These are phyloP conservation scores for Davidsoniella eucalypti DNA, from an alignment of 2,329 filamentous ascomycete species.

Conservation along the genomic window DNA sequence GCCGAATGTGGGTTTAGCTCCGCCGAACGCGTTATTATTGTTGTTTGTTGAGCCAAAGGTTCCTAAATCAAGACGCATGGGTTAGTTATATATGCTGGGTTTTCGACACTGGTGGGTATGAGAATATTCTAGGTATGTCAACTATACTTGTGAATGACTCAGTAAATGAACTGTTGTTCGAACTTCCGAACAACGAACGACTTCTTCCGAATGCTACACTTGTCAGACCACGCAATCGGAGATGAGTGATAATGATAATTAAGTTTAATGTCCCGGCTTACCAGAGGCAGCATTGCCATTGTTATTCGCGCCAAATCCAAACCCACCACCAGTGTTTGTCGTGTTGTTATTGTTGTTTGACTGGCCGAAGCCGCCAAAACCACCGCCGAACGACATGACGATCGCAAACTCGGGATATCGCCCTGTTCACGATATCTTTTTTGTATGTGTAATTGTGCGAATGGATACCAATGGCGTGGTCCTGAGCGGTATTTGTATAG, in stretches of 20 bases:
- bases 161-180: neutral
- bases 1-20: slow-evolving; percentile 36
- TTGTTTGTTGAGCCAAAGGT: slow-evolving; percentile 17
- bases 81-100: neutral
- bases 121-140: slow-evolving; percentile 2
- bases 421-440: too few relatives aligned
- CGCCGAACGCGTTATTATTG: slow-evolving; percentile 22
- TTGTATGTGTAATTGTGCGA: too few relatives aligned
- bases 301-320: slow-evolving; percentile 25
- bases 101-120: slow-evolving; percentile 12
- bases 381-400: slow-evolving; percentile 39
- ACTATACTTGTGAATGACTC: too few relatives aligned
- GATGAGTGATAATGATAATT: slow-evolving; percentile 20
- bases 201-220: too few relatives aligned
- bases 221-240: too few relatives aligned
- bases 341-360: slow-evolving; percentile 34
- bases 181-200: neutral
- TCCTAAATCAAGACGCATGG: slow-evolving; percentile 9
- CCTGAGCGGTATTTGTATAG: too few relatives aligned
- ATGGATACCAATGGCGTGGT: too few relatives aligned
- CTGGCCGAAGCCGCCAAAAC: slow-evolving; percentile 28
- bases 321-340: slow-evolving; percentile 24
- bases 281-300: slow-evolving; percentile 20
- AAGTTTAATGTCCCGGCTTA: slow-evolving; percentile 20
- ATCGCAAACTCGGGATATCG: too few relatives aligned